Evolutionary conservation across 2,329 filamentous ascomycete genomes (phyloP).

Genomic region (Mycocentrospora acerina): DNA sequence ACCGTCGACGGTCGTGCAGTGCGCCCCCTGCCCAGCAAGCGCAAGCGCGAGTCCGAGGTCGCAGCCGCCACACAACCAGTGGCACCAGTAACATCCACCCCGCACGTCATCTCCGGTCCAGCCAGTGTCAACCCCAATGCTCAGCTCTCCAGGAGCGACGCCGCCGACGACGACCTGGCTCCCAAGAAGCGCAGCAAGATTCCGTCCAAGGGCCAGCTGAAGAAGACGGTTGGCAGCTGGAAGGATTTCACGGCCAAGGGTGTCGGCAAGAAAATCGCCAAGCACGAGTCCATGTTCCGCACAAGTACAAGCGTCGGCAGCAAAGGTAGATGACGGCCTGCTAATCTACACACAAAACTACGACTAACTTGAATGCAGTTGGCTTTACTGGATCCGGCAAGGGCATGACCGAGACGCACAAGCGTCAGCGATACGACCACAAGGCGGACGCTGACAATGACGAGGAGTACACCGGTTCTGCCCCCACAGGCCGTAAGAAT

Average conservation of each 20-base stretch:
- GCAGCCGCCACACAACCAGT: slow-evolving; percentile 54
- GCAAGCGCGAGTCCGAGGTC: slow-evolving; percentile 81
- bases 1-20: slow-evolving; percentile 58
- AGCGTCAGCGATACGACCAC: slow-evolving; percentile 81
- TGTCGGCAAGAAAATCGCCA: slow-evolving; percentile 63
- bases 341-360: neutral
- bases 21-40: slow-evolving; percentile 41
- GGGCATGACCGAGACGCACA: slow-evolving; percentile 89
- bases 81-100: slow-evolving; percentile 42
- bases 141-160: slow-evolving; percentile 65
- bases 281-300: slow-evolving; percentile 97
- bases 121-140: slow-evolving; percentile 66
- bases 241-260: slow-evolving; percentile 83
- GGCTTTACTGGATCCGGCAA: slow-evolving; percentile 96
- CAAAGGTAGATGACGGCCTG: slow-evolving; percentile 63
- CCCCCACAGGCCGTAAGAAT: too few relatives aligned
- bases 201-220: slow-evolving; percentile 89
- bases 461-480: slow-evolving; percentile 13
- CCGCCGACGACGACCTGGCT: slow-evolving; percentile 61
- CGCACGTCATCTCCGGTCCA: slow-evolving; percentile 63
- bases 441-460: slow-evolving; percentile 33
- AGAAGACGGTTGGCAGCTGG: slow-evolving; percentile 91
- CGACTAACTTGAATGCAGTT: slow-evolving; percentile 59
- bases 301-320: slow-evolving; percentile 84
- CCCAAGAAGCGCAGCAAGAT: slow-evolving; percentile 72